Conservation (phyloP, 495 filamentous ascomycete species). For the Echria macrotheca region DNA sequence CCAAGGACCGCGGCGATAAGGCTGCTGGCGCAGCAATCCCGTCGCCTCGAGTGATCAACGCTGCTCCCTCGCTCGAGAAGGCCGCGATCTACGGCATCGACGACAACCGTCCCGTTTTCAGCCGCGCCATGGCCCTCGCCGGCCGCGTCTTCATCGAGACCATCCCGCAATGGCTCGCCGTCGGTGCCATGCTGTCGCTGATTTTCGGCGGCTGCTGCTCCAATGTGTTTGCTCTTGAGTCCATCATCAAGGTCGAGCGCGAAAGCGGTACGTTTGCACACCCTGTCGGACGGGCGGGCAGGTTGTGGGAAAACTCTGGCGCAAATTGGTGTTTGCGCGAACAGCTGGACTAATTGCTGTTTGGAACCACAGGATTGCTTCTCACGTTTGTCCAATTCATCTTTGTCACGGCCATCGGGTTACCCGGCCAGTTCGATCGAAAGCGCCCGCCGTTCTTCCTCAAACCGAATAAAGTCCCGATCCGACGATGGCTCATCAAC, state of each 20-base stretch:
- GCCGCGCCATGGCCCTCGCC: conserved; percentile 47
- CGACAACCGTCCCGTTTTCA: conserved; percentile 48
- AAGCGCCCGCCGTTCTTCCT: conserved; percentile 60
- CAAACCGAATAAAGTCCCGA: conserved; percentile 71
- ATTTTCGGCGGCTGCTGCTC: conserved; percentile 98
- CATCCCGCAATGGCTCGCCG: conserved; percentile 62
- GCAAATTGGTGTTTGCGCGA: not conserved
- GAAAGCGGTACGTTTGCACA: conserved; percentile 47
- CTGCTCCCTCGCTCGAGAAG: conserved; percentile 50
- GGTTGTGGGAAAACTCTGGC: not conserved
- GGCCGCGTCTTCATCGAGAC: conserved; percentile 55
- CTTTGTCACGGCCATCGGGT: conserved; percentile 71
- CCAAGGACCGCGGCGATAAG: conserved; percentile 32
- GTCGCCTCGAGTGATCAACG: conserved; percentile 49
- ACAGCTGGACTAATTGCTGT: conserved; percentile 11
- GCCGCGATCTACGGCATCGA: conserved; percentile 53
- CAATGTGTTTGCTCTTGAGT: conserved; percentile 95
- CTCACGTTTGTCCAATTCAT: conserved; percentile 94
- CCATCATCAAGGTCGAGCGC: conserved; percentile 81
- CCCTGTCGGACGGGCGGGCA: not conserved
- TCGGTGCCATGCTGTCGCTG: conserved; percentile 68
- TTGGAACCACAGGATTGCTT: conserved; percentile 58
- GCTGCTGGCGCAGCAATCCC: conserved; percentile 23
- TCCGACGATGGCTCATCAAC: conserved; percentile 78
- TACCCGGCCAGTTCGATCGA: conserved; percentile 63